These are phyloP conservation scores for Cutaneotrichosporon dermatis DNA, from an alignment of 1,284 basidiomycete species.

Conservation along the genomic window DNA sequence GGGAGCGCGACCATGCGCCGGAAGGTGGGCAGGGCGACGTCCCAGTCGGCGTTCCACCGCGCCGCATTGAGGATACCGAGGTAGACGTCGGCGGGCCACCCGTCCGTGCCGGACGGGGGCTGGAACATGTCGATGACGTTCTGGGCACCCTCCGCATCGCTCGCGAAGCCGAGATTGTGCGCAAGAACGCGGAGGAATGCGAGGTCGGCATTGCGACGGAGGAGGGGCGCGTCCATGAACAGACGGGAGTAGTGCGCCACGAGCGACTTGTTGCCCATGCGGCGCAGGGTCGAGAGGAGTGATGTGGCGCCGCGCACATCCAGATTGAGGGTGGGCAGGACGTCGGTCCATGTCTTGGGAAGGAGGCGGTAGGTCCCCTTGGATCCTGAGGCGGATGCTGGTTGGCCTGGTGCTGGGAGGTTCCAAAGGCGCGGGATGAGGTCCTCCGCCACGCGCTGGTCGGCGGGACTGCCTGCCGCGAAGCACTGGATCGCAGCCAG, in stretches of 20 bases:
- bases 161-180: constrained; percentile 13
- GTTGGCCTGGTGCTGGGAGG: constrained; percentile 26
- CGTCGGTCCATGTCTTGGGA: neutral
- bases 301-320: constrained; percentile 20
- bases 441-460: constrained; percentile 27
- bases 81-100: constrained; percentile 30
- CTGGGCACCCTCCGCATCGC: constrained; percentile 20
- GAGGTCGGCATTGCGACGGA: constrained; percentile 14
- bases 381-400: constrained; percentile 5
- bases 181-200: constrained; percentile 11
- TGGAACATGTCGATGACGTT: constrained; percentile 29
- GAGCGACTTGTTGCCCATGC: constrained; percentile 9
- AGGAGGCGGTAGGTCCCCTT: neutral
- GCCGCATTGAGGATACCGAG: constrained; percentile 27
- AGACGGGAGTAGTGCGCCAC: constrained; percentile 21
- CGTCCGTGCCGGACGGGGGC: constrained; percentile 18
- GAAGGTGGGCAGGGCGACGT: constrained; percentile 27
- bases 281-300: constrained; percentile 19
- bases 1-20: constrained; percentile 30
- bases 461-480: constrained; percentile 26
- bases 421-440: constrained; percentile 31
- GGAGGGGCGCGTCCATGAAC: constrained; percentile 17
- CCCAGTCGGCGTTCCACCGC: constrained; percentile 35
- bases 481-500: constrained; percentile 28
- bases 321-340: constrained; percentile 18